These are phyloP conservation scores for Pythium scleroteichum DNA, from an alignment of 352 stramenopile genomes.

Conservation along the genomic window DNA sequence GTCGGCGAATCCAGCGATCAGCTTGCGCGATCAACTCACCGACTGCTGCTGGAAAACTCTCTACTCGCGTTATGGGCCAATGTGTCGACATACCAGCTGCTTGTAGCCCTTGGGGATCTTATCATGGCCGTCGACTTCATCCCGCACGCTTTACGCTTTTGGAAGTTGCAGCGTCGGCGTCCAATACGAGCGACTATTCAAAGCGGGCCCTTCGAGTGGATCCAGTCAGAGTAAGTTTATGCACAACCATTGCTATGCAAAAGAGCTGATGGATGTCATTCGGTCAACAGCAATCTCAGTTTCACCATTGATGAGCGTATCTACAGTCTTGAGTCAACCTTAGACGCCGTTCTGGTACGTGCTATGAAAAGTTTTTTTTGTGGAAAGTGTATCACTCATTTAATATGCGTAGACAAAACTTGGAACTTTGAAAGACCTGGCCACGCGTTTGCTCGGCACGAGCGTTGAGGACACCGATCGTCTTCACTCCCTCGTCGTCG, in stretches of 20 bases:
- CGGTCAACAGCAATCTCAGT: constrained; percentile 38
- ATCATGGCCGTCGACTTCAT: constrained; percentile 72
- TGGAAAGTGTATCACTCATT: background rate
- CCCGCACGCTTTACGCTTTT: constrained; percentile 63
- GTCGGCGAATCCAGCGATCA: constrained; percentile 2
- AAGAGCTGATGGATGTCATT: background rate
- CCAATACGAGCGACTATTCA: constrained; percentile 53
- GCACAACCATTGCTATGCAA: too few species aligned
- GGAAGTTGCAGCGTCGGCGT: constrained; percentile 55
- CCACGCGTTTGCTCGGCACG: constrained; percentile 27
- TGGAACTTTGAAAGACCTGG: constrained; percentile 68
- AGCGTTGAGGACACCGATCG: constrained; percentile 35
- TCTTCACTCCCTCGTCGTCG: constrained; percentile 37
- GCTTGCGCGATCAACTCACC: constrained; percentile 14
- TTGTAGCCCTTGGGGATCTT: constrained; percentile 59
- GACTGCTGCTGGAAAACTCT: constrained; percentile 35
- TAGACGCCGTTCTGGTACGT: constrained; percentile 64
- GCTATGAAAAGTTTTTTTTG: background rate
- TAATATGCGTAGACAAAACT: constrained; percentile 47
- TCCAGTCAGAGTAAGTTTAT: constrained; percentile 42
- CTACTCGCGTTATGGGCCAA: constrained; percentile 60
- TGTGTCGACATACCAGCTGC: constrained; percentile 56
- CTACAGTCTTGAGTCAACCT: constrained; percentile 62
- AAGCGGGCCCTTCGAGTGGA: constrained; percentile 63
- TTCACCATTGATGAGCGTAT: constrained; percentile 63